Conservation (phyloP, 768 basidiomycete genomes). For the Hysterangium stoloniferum region DNA sequence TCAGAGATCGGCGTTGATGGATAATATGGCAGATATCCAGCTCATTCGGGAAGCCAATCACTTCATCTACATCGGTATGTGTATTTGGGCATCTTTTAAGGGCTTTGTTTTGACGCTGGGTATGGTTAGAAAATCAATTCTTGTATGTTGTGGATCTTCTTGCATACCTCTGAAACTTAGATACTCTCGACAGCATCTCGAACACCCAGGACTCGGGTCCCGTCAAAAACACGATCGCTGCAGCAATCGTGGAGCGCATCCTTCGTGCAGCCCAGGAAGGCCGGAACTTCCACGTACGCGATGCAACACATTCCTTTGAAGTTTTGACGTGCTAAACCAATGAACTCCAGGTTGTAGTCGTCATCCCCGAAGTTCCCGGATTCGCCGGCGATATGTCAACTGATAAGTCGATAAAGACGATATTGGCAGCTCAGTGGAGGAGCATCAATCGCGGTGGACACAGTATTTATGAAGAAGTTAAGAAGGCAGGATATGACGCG, state of each 20-base stretch:
- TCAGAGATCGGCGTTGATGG: background rate
- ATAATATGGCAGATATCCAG: constrained; percentile 70
- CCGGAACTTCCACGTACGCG: constrained; percentile 65
- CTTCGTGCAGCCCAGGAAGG: constrained; percentile 65
- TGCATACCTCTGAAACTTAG: background rate
- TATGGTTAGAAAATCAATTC: constrained; percentile 64
- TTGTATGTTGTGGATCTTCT: constrained; percentile 45
- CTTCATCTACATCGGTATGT: constrained; percentile 85
- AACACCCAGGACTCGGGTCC: constrained; percentile 53
- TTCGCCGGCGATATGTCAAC: constrained; percentile 79
- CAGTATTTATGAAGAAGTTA: constrained; percentile 79
- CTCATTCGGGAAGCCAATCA: constrained; percentile 80
- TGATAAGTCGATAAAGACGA: constrained; percentile 57
- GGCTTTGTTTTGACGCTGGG: constrained; percentile 13
- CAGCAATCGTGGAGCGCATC: constrained; percentile 78
- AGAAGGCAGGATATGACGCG: constrained; percentile 74
- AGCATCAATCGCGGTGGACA: constrained; percentile 86
- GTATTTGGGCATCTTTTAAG: background rate
- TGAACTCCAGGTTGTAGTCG: constrained; percentile 69
- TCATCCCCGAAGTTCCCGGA: constrained; percentile 87
- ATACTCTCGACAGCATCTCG: constrained; percentile 53
- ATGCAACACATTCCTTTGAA: background rate
- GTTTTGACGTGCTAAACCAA: no score
- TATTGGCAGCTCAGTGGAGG: constrained; percentile 84
- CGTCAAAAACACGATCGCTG: constrained; percentile 78